Evolutionary conservation across 176 grass and related monocot species (phyloP).

Genomic region (Zoysia japonica): DNA sequence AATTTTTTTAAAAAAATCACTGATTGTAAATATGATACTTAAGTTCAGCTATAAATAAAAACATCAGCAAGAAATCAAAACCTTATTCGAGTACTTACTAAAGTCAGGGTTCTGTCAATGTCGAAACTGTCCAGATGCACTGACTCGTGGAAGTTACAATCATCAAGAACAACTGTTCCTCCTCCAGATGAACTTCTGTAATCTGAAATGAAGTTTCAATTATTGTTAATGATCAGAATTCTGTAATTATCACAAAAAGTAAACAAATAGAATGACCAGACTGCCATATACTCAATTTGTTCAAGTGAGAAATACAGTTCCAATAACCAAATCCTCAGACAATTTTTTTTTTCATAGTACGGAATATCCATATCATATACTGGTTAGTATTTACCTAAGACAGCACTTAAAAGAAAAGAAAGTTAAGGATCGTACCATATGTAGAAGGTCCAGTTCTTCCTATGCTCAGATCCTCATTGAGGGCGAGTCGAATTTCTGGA

Average conservation of each 20-base stretch:
- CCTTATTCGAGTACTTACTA: constrained; percentile 56
- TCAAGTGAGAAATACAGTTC: constrained; percentile 9
- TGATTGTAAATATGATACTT: constrained; percentile 23
- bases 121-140: constrained; percentile 98
- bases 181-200: constrained; percentile 91
- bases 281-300: neutral
- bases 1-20: constrained; percentile 29
- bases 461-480: constrained; percentile 96
- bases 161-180: constrained; percentile 86
- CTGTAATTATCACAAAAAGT: constrained; percentile 14
- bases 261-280: constrained; percentile 7
- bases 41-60: constrained; percentile 19
- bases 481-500: constrained; percentile 95
- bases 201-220: constrained; percentile 48
- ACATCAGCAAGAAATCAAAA: constrained; percentile 13
- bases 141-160: constrained; percentile 98
- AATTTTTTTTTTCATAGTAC: neutral
- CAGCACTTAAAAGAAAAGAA: constrained; percentile 11
- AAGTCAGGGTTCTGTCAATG: constrained; percentile 80
- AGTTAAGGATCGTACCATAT: constrained; percentile 52
- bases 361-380: constrained; percentile 19
- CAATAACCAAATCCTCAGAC: neutral
- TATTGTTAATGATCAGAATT: constrained; percentile 34
- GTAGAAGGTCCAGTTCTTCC: constrained; percentile 75
- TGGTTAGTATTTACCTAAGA: neutral